Evolutionary conservation across 352 stramenopile species (phyloP).

Genomic region (Phytophthora foliorum): DNA sequence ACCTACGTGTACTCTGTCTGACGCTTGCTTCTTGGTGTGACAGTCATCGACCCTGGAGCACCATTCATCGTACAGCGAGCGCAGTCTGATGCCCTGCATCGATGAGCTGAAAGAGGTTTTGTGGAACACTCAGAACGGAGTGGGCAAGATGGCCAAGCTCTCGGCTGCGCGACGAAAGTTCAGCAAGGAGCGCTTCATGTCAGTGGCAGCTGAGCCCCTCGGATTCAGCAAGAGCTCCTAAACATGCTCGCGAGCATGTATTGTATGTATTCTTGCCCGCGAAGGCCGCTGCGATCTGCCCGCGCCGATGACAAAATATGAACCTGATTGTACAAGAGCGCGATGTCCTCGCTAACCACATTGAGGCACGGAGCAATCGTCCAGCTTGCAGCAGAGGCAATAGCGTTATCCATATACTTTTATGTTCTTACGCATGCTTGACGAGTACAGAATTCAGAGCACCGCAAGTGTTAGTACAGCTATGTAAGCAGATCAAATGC

Average conservation of each 20-base stretch:
- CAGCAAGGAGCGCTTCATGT: constrained; percentile 83
- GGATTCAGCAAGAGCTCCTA: constrained; percentile 56
- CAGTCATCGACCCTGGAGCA: constrained; percentile 79
- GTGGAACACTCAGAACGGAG: constrained; percentile 72
- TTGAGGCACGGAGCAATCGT: constrained; percentile 25
- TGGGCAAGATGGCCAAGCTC: constrained; percentile 84
- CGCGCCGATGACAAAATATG: constrained; percentile 38
- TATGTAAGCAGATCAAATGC: constrained; percentile 11
- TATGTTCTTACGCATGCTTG: constrained; percentile 23
- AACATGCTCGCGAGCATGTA: constrained; percentile 27
- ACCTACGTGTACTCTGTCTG: constrained; percentile 8
- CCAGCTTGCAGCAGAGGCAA: constrained; percentile 23
- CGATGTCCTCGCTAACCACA: constrained; percentile 22
- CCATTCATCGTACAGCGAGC: constrained; percentile 84
- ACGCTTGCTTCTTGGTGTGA: constrained; percentile 11
- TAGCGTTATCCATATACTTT: constrained; percentile 45
- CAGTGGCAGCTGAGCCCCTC: constrained; percentile 71
- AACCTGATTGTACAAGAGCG: constrained; percentile 48
- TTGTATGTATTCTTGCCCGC: constrained; percentile 31
- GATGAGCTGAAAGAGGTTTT: constrained; percentile 86
- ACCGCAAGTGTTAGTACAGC: background rate
- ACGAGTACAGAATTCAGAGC: background rate
- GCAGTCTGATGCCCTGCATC: constrained; percentile 62
- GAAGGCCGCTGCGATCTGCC: constrained; percentile 24
- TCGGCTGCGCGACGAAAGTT: constrained; percentile 89